Conservation (phyloP, 2,329 filamentous ascomycete species). For the Xylaria sp. region DNA sequence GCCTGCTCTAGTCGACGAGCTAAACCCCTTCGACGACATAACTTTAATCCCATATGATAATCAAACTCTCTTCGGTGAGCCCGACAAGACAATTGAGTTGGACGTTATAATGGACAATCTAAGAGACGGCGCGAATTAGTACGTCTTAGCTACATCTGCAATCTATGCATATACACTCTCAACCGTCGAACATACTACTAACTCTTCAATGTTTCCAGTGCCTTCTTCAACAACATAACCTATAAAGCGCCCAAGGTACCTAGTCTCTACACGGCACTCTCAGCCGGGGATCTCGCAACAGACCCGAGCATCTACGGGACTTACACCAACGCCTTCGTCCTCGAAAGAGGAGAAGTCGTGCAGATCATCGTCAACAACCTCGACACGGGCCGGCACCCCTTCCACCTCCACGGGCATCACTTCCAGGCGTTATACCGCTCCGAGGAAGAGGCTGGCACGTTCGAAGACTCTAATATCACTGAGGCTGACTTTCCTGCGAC, state of each 20-base stretch:
- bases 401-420: slow-evolving; percentile 81
- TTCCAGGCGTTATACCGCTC: slow-evolving; percentile 75
- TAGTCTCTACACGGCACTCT: slow-evolving; percentile 79
- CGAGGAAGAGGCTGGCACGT: slow-evolving; percentile 66
- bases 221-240: slow-evolving; percentile 80
- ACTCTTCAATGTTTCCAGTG: slow-evolving; percentile 43
- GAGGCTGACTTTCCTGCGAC: slow-evolving; percentile 60
- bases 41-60: slow-evolving; percentile 75
- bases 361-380: slow-evolving; percentile 82
- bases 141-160: slow-evolving; percentile 52
- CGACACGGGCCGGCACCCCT: slow-evolving; percentile 76
- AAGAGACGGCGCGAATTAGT: slow-evolving; percentile 74
- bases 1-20: slow-evolving; percentile 67
- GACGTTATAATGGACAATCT: slow-evolving; percentile 74
- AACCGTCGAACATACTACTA: not conserved
- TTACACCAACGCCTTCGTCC: slow-evolving; percentile 73
- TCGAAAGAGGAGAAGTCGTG: slow-evolving; percentile 74
- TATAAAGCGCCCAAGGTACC: slow-evolving; percentile 81
- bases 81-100: slow-evolving; percentile 72
- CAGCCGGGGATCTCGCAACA: slow-evolving; percentile 66
- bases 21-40: slow-evolving; percentile 79
- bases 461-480: slow-evolving; percentile 58
- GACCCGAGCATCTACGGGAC: slow-evolving; percentile 72
- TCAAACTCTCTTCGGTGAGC: slow-evolving; percentile 66
- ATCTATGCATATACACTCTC: not conserved